A percentile compares a stretch with the other conserved stretches of the same genome.
Evolutionary conservation across 73 alveolate species (phyloP).

Genomic region (Symbiodinium natans): DNA sequence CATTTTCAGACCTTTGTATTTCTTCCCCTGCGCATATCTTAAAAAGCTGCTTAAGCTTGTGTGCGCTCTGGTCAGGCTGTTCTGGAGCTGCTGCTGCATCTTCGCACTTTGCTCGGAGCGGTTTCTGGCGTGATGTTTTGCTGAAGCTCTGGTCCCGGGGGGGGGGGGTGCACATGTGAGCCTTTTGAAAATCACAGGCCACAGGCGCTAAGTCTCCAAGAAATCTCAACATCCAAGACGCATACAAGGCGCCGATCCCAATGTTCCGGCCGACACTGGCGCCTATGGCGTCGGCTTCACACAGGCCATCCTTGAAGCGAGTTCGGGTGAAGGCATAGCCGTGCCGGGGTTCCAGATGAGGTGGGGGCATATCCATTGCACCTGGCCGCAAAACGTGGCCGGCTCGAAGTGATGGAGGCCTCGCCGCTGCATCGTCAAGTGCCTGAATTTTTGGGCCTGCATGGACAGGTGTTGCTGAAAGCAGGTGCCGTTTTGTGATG

Average conservation of each 20-base stretch:
- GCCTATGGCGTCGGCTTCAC: constrained; percentile 92
- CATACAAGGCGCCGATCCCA: constrained; percentile 93
- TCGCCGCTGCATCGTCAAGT: too few relatives aligned
- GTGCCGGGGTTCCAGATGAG: neutral
- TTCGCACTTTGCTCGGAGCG: neutral
- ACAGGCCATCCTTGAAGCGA: neutral
- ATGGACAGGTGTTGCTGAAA: neutral
- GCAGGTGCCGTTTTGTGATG: neutral
- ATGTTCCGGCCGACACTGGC: constrained; percentile 72
- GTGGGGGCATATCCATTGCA: constrained; percentile 92
- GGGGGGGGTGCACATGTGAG: too few relatives aligned
- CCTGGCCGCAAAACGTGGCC: constrained; percentile 90
- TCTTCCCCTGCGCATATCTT: too few relatives aligned
- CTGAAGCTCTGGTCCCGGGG: neutral
- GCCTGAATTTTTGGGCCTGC: too few relatives aligned
- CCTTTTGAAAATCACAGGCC: too few relatives aligned
- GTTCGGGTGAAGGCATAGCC: neutral
- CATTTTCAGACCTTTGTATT: too few relatives aligned
- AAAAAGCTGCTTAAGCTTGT: too few relatives aligned
- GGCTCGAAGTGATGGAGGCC: constrained; percentile 43
- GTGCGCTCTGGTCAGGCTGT: neutral
- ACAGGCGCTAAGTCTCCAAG: too few relatives aligned
- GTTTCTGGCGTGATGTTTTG: neutral
- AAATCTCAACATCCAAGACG: neutral
- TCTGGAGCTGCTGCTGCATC: constrained; percentile 7